phyloP scores from a whole-genome alignment of 176 grass and related monocot species.

The Otatea glauca region DNA sequence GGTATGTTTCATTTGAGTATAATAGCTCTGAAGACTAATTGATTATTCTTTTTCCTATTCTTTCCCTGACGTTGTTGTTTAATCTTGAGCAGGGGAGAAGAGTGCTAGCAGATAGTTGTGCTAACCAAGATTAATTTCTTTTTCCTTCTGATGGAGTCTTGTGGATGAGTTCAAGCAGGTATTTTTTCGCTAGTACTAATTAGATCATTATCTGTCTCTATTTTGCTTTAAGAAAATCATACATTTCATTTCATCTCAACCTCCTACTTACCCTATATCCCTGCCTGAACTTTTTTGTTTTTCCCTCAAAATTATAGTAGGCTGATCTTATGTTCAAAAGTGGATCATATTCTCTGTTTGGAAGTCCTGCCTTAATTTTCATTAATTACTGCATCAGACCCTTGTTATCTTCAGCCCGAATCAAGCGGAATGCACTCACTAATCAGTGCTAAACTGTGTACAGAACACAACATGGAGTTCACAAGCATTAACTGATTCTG shows the following conservation, averaged over 20 bases:
- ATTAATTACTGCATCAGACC: neutral
- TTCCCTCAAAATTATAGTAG: neutral
- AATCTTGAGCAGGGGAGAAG: slow-evolving; percentile 15
- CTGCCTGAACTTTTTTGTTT: neutral
- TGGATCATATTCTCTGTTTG: neutral
- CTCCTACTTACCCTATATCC: neutral
- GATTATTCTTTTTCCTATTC: neutral
- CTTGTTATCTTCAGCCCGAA: neutral
- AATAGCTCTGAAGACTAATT: neutral
- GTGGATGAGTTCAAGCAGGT: slow-evolving; percentile 17
- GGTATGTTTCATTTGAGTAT: slow-evolving; percentile 1
- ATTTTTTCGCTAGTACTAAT: neutral
- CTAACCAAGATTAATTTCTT: slow-evolving; percentile 14
- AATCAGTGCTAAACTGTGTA: neutral
- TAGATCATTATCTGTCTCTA: neutral
- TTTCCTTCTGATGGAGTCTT: neutral
- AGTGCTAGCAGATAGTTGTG: neutral
- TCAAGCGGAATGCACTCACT: neutral
- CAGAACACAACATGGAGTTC: neutral
- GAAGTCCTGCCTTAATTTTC: neutral
- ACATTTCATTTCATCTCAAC: slow-evolving; percentile 5
- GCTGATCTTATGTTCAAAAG: neutral
- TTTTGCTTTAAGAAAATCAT: neutral
- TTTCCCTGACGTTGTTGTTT: neutral
- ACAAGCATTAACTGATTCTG: neutral